A percentile compares a stretch with the other conserved stretches of the same genome.
Conservation (phyloP, 805 yeast species). For the Teunomyces aglyptinius region DNA sequence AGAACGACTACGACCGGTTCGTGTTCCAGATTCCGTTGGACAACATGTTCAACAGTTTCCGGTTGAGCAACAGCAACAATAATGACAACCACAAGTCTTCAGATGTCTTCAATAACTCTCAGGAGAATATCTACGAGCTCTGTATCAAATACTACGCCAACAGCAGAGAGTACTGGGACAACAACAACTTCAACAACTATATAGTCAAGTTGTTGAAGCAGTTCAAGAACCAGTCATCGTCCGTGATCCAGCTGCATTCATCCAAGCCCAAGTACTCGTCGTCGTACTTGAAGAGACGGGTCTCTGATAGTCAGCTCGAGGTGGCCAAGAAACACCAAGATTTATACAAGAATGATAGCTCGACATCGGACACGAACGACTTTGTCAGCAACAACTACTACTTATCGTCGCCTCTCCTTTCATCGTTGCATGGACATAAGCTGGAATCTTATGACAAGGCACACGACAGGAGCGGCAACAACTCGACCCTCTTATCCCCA, state of each 20-base stretch:
- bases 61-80: slow-evolving; percentile 9
- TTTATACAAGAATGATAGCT: slow-evolving; percentile 7
- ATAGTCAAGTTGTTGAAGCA: slow-evolving; percentile 42
- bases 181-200: slow-evolving; percentile 61
- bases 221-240: slow-evolving; percentile 5
- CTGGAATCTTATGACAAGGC: slow-evolving; percentile 1
- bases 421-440: slow-evolving; percentile 13
- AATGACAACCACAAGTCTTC: slow-evolving; percentile 2
- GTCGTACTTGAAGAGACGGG: slow-evolving; percentile 33
- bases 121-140: slow-evolving; percentile 34
- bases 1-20: slow-evolving; percentile 66
- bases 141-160: slow-evolving; percentile 57
- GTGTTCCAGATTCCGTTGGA: slow-evolving; percentile 58
- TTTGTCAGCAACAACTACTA: slow-evolving; percentile 35
- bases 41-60: slow-evolving; percentile 33
- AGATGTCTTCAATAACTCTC: slow-evolving; percentile 9
- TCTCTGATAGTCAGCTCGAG: slow-evolving; percentile 25
- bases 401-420: slow-evolving; percentile 36
- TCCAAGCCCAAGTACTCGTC: slow-evolving; percentile 38
- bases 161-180: slow-evolving; percentile 72
- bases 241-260: slow-evolving; percentile 17
- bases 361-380: slow-evolving; percentile 21
- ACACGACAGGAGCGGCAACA: not conserved
- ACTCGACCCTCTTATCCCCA: not conserved
- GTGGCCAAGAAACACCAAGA: slow-evolving; percentile 6